These are phyloP conservation scores for Geosiphon pyriformis DNA, from an alignment of 192 early-diverging fungal genomes.

Conservation along the genomic window DNA sequence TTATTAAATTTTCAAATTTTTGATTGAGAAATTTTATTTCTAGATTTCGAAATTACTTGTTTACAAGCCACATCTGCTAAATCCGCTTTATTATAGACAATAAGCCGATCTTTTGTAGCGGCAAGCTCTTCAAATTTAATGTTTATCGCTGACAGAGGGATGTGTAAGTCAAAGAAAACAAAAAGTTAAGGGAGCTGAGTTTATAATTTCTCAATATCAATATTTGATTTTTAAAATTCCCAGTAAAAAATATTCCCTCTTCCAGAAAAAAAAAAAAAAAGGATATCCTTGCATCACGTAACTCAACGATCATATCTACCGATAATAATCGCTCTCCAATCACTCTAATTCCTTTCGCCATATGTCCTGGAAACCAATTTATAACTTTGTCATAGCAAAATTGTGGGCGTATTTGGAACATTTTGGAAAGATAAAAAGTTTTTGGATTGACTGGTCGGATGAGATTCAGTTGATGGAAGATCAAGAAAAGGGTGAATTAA, in stretches of 20 bases:
- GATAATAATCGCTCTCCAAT: conserved; percentile 66
- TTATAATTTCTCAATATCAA: no score
- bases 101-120: conserved; percentile 59
- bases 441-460: no score
- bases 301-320: conserved; percentile 86
- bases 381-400: conserved; percentile 60
- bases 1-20: no score
- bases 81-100: conserved; percentile 94
- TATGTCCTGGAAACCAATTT: conserved; percentile 87
- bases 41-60: no score
- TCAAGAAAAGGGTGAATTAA: no score
- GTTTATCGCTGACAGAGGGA: conserved; percentile 89
- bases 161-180: no score
- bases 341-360: conserved; percentile 72
- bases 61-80: conserved; percentile 64
- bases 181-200: no score
- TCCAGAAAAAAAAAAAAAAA: conserved; percentile 16
- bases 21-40: no score
- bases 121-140: conserved; percentile 68
- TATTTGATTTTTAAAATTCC: not conserved
- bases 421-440: no score
- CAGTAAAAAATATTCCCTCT: not conserved
- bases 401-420: conserved; percentile 27
- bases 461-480: no score
- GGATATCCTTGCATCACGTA: conserved; percentile 80